Evolutionary conservation across 768 basidiomycete species (phyloP), one percentile per base, ranked within the genome.

Genomic region (Trichaptum fuscoviolaceum): DNA sequence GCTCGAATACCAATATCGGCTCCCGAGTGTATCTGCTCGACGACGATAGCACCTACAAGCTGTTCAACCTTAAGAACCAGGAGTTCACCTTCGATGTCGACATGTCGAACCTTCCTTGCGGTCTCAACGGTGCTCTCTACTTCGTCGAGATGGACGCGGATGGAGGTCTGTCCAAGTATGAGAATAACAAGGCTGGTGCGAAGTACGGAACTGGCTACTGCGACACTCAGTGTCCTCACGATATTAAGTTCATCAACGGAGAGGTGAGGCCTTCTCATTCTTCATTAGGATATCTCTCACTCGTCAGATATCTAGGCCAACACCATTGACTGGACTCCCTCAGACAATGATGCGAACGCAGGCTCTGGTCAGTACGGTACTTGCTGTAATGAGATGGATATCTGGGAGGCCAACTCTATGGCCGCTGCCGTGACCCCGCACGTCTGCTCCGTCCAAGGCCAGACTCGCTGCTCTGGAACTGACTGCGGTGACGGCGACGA

Each of bases 161-260:
- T 69, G 85, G 85, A 77, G 85, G 84, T 52, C 59, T 79, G 68
- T 67, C 83, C 64, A 77, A 79, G 70, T 83, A 75, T 77, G 67
- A 83, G 23, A 77, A 69, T 73, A 86, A 87, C 81, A 82, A 82
- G 79, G 84, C 84, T 64, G 84, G 84, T 70, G 83, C 85, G 71
- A 81, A 84, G 73, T 87, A 83, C 75, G 85, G 85, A 61, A 85
- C 85, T 23, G 86, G 86, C 20, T 87, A 87, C 75, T 87, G 86
- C 74, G 86, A 87, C 73, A 81, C 86, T 20, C 85, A 86, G 73
- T 86, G 85, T 75, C 84, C 84, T 1, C 78, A 78, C 42, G 85
- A 85, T 72, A 75, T 86, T 76, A 86, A 87, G 77, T 86, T 85
- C 77, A 86, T 87, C 71, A 78, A 81, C 73, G 85, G 85, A 69